Evolutionary conservation across 1,284 basidiomycete genomes (phyloP), one percentile per base, ranked within the genome.

Genomic region (Trichosporon ovoides): DNA sequence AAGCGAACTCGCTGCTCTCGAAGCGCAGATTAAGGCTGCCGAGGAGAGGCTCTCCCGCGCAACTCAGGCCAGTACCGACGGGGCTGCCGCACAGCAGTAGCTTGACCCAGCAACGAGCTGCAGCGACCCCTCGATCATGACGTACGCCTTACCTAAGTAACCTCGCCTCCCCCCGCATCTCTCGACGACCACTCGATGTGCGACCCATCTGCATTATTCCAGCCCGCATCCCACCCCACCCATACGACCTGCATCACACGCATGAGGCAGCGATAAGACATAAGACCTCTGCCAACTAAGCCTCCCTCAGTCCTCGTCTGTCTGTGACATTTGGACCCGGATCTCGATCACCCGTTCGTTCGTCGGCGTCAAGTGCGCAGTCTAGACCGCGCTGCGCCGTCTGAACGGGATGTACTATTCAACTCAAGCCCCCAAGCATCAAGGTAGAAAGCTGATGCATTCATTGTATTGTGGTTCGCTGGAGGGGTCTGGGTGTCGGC

Each of bases 11-110:
- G 70, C 71, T n/a, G 66, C 64, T 33, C 67, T 76, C 52, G 70
- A 76, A 52, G 72, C 72, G 4, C 66, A 69, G 60, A 71, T 76
- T 63, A 74, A 70, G 59, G 73, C 66, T 5, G 68, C 73, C 40
- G 73, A 75, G 59, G 73, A 73, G 54, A 58, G 70, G 7, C 60
- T 73, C 22, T 53, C 56, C 20, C 62, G 62, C 28, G 63, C 38
- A 11, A 24, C 51, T 9, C 52, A 36, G 24, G 35, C 52, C 28
- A 49, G 38, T n/a, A n/a, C n/a, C 14, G 28, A 16, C 24, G 24
- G 31, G 6, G 33, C 34, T 16, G 49, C 33, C 20, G 49, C 28
- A 18, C 34, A 51, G 33, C 49, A 22, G 33, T 16, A 51, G 33
- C n/a, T n/a, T 31, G 36, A n/a, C n/a, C n/a, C n/a, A n/a, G n/a